phyloP scores from a whole-genome alignment of 2,329 filamentous ascomycete species.

The Phialocephala sp. region DNA sequence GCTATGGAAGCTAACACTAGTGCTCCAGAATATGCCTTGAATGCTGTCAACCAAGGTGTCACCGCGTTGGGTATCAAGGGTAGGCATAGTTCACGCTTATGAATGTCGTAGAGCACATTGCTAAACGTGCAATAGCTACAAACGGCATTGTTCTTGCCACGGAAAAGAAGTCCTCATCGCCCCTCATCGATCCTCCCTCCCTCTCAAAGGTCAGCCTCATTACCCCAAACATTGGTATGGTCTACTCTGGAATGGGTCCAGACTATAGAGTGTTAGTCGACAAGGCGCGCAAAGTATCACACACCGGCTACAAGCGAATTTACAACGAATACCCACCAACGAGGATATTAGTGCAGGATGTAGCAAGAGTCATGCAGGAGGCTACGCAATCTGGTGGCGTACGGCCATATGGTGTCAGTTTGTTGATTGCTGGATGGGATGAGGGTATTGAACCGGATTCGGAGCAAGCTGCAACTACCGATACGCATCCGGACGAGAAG shows the following conservation, averaged over 20 bases:
- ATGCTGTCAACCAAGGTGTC: conserved; percentile 98
- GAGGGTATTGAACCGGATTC: conserved; percentile 91
- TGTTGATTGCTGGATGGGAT: conserved; percentile 97
- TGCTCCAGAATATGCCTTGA: conserved; percentile 90
- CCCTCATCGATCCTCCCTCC: conserved; percentile 92
- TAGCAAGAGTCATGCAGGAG: conserved; percentile 97
- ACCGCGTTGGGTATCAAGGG: conserved; percentile 99
- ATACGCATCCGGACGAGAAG: conserved; percentile 70
- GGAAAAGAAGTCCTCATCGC: conserved; percentile 98
- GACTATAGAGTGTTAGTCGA: conserved; percentile 98
- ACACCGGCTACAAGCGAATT: conserved; percentile 98
- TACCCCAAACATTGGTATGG: conserved; percentile 99
- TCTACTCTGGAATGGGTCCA: conserved; percentile 98
- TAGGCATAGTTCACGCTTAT: conserved; percentile 47
- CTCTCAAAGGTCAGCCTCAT: conserved; percentile 97
- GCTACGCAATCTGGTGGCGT: conserved; percentile 98
- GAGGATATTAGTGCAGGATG: conserved; percentile 97
- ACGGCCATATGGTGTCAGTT: conserved; percentile 91
- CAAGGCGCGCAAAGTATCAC: conserved; percentile 96
- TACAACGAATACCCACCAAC: conserved; percentile 99
- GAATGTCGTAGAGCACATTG: background rate
- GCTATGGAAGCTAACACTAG: conserved; percentile 29
- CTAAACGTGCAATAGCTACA: conserved; percentile 66
- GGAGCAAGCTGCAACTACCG: conserved; percentile 60
- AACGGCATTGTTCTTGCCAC: conserved; percentile 99